Evolutionary conservation across 768 basidiomycete genomes (phyloP).

Genomic region (Kondoa subrosea): DNA sequence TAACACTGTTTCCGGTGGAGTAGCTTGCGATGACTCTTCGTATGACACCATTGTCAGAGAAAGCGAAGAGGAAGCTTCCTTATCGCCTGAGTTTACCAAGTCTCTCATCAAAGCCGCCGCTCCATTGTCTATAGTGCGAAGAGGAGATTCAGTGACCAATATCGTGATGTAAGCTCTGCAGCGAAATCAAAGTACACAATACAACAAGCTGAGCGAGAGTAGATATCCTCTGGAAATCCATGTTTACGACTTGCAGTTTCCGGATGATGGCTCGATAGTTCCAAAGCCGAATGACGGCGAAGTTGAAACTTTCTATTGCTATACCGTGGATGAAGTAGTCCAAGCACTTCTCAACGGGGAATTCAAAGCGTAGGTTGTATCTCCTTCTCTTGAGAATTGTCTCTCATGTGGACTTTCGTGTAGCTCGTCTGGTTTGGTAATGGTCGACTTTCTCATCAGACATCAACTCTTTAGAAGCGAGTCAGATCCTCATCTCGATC

Average conservation of each 20-base stretch:
- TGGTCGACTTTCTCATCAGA: conserved; percentile 77
- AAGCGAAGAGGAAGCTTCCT: conserved; percentile 78
- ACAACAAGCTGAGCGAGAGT: too few species aligned
- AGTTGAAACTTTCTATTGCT: conserved; percentile 80
- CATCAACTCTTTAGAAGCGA: too few species aligned
- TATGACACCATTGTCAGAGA: conserved; percentile 70
- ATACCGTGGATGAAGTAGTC: conserved; percentile 48
- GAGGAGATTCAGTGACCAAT: too few species aligned
- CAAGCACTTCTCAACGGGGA: conserved; percentile 47
- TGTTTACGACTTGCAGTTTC: conserved; percentile 64
- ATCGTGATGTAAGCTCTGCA: too few species aligned
- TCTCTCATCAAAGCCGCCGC: conserved; percentile 48
- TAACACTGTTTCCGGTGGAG: conserved; percentile 74
- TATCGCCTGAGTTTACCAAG: conserved; percentile 49
- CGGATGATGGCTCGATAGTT: conserved; percentile 28
- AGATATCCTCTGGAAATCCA: conserved; percentile 67
- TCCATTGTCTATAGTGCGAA: too few species aligned
- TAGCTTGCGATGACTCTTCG: conserved; percentile 55
- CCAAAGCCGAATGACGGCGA: conserved; percentile 68
- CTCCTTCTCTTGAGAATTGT: too few species aligned
- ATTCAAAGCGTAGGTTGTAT: conserved; percentile 74
- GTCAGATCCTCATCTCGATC: too few species aligned
- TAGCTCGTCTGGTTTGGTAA: background rate
- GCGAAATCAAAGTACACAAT: too few species aligned
- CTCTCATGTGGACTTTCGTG: background rate